Conservation (phyloP, 1,284 basidiomycete species). For the Somion occarium region DNA sequence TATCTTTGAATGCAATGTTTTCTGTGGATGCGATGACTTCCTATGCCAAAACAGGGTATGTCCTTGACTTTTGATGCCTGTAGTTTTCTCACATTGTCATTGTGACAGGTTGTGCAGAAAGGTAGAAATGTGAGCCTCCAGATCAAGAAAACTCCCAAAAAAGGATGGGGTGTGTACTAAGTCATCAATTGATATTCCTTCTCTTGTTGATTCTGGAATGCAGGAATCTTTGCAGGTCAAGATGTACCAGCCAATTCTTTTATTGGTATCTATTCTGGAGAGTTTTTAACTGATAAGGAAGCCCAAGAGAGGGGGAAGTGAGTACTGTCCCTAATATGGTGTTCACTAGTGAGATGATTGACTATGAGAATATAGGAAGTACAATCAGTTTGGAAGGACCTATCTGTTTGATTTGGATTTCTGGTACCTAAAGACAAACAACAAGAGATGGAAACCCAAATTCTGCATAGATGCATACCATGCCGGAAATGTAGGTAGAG, state of each 20-base stretch:
- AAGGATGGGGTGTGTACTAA: conserved; percentile 72
- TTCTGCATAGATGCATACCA: conserved; percentile 83
- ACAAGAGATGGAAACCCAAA: conserved; percentile 18
- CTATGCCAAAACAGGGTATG: conserved; percentile 81
- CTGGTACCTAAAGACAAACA: conserved; percentile 53
- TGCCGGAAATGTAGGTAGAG: conserved; percentile 72
- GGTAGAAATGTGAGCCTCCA: conserved; percentile 63
- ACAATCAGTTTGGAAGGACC: conserved; percentile 74
- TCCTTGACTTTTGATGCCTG: conserved; percentile 6
- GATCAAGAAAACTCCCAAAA: conserved; percentile 64
- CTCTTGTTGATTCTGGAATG: not conserved
- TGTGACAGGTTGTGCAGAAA: conserved; percentile 70
- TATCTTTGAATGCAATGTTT: conserved; percentile 84
- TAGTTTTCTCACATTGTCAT: not conserved
- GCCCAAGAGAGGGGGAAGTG: conserved; percentile 65
- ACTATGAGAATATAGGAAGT: conserved; percentile 44
- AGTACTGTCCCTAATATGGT: conserved; percentile 24
- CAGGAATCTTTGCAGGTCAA: conserved; percentile 67
- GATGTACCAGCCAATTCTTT: conserved; percentile 69
- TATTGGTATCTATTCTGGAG: conserved; percentile 83
- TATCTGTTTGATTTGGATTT: conserved; percentile 86
- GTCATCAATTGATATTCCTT: not conserved
- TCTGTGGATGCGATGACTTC: conserved; percentile 75
- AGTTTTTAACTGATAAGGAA: conserved; percentile 67
- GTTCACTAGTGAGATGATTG: not conserved